Base-by-base conservation (phyloP, 306 rosid genomes). In the Gastrolobium villosum region DNA sequence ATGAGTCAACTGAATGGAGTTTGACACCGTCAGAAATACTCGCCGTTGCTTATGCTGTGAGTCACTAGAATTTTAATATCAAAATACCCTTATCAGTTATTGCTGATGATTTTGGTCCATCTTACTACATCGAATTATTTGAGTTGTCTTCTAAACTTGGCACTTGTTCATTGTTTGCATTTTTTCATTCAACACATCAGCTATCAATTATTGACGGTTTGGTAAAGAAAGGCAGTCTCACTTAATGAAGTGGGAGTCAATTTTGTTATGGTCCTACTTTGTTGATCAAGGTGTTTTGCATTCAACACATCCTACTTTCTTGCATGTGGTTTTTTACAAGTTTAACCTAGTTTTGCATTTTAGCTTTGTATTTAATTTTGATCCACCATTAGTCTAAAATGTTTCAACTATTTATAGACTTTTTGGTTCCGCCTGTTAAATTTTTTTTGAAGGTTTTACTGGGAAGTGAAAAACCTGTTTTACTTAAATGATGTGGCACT, bases 1-100 rank as follows among this genome's bases (percentile, higher is more conserved):
- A 52, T 10, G 89, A 86, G 49, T 82, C 96, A 65, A 89, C 88
- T 6, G 83, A 82, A 67, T 95, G 99, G 99, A 91, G 72, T 53
- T 85, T 95, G 88, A 91, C 90, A 6, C 14, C 30, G 32, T 88
- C 99, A 3, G 97, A 95, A 88, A 40, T 87, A 63, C 59, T 95
- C 34, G 97, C 99, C 10, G 98, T 92, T 75, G 70, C 91, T 54
- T 95, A 95, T 75, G 98, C 91, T 72, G 99, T 92, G 84, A 87
- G 94, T 86, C 40, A 7, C 86, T 74, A 10, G 37, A 36, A 45
- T 74, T 61, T 78, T 50, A 73, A 83, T 20, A 40, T 70, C 20
- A 65, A 46, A 41, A 41, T 64, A 2, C 52, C 28, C 50, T 72
- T 41, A 3, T 72, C 46, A 64, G 11, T 70, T 46, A 71, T 56